phyloP scores from a whole-genome alignment of 1,139 yeast species.

The Insectozyma bohioensis region DNA sequence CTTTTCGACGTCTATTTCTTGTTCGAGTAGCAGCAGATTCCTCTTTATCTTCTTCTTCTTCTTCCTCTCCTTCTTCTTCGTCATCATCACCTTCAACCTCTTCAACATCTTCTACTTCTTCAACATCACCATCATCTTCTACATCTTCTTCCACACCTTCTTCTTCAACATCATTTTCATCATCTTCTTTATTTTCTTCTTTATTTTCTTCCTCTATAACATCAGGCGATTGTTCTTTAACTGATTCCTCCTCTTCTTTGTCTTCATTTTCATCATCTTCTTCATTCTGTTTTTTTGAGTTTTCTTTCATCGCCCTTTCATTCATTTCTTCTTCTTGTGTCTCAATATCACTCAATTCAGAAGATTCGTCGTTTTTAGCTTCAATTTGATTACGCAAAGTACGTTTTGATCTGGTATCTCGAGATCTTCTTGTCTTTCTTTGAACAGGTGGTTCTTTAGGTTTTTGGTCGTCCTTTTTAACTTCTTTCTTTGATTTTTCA shows the following conservation, averaged over 20 bases:
- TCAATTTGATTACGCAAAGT: neutral
- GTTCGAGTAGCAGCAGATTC: conserved; percentile 14
- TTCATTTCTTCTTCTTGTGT: conserved; percentile 7
- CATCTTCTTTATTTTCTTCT: conserved; percentile 9
- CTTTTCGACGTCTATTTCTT: conserved; percentile 14
- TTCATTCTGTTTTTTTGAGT: conserved; percentile 4
- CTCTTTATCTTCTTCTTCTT: conserved; percentile 16
- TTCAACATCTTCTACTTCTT: conserved; percentile 13
- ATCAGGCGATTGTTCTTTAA: conserved; percentile 5
- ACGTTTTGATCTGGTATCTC: too few species aligned
- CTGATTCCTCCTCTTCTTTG: conserved; percentile 7
- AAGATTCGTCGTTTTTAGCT: conserved; percentile 7
- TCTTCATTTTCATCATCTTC: conserved; percentile 11
- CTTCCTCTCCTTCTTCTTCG: conserved; percentile 14
- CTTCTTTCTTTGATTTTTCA: neutral
- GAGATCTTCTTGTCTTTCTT: conserved; percentile 3
- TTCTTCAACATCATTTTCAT: conserved; percentile 2
- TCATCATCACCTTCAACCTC: conserved; percentile 16
- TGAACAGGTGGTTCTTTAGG: neutral
- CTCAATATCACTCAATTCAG: conserved; percentile 13
- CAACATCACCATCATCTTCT: conserved; percentile 12
- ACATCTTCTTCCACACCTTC: conserved; percentile 4
- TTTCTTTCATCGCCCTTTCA: neutral
- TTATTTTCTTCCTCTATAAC: conserved; percentile 7
- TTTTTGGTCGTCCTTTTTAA: conserved; percentile 4